Conservation (phyloP, 2,329 filamentous ascomycete genomes). For the Nemania sp. region DNA sequence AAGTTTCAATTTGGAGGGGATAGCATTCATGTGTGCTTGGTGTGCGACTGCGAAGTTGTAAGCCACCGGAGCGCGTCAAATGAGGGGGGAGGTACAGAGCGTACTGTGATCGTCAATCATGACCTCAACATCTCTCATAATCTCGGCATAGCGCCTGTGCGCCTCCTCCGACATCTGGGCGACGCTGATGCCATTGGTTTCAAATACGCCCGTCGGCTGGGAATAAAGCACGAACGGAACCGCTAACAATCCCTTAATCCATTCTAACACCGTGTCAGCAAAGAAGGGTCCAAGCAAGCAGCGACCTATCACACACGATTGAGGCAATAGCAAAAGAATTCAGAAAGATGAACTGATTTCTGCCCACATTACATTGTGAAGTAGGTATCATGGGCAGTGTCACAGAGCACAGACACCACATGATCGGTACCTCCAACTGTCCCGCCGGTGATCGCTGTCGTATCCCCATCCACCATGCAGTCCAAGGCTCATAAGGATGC, state of each 20-base stretch:
- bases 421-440: conserved; percentile 1
- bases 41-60: conserved; percentile 69
- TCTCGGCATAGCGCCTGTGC: conserved; percentile 91
- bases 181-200: conserved; percentile 73
- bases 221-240: conserved; percentile 97
- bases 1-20: conserved; percentile 90
- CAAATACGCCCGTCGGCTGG: conserved; percentile 88
- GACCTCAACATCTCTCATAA: conserved; percentile 91
- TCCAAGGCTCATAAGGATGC: conserved; percentile 5
- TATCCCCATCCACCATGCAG: not conserved
- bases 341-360: conserved; percentile 11
- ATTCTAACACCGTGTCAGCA: conserved; percentile 68
- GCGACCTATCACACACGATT: not conserved
- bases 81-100: conserved; percentile 39
- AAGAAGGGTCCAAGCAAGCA: conserved; percentile 12
- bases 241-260: conserved; percentile 94
- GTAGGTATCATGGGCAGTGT: not conserved
- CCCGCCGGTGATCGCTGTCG: not conserved
- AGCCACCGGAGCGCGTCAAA: conserved; percentile 22
- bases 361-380: conserved; percentile 16
- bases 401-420: conserved; percentile 15
- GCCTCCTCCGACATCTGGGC: conserved; percentile 81
- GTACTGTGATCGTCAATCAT: conserved; percentile 93
- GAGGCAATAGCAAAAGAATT: not conserved
- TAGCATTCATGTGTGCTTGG: conserved; percentile 71